Conservation (phyloP, 768 basidiomycete genomes). For the Tulasnella sp. region DNA sequence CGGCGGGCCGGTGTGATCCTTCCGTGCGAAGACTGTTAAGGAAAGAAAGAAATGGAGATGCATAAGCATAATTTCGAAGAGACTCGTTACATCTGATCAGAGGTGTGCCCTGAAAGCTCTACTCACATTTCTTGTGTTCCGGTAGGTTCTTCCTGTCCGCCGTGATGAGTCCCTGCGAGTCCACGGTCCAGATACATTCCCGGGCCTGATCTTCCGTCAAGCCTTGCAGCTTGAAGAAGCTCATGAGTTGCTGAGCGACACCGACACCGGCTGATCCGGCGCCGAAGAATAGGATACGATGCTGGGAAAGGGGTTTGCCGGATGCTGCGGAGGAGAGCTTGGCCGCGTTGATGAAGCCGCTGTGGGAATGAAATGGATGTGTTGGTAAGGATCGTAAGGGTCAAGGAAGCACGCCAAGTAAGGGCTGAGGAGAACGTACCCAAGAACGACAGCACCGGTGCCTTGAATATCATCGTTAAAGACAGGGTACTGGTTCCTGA, state of each 20-base stretch:
- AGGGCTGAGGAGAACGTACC: neutral
- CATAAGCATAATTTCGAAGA: too few relatives aligned
- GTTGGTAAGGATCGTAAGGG: neutral
- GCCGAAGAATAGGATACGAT: constrained; percentile 85
- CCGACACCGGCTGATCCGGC: constrained; percentile 89
- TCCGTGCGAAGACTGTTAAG: constrained; percentile 60
- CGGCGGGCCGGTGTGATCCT: constrained; percentile 66
- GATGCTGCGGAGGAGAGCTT: constrained; percentile 60
- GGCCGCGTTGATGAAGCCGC: constrained; percentile 79
- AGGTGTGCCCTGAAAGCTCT: neutral
- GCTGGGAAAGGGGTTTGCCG: constrained; percentile 53
- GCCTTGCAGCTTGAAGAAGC: constrained; percentile 78
- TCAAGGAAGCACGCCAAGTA: neutral
- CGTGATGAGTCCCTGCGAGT: constrained; percentile 79
- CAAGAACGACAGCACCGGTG: constrained; percentile 81
- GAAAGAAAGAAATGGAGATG: neutral
- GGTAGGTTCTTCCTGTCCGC: constrained; percentile 62
- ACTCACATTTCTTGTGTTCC: constrained; percentile 71
- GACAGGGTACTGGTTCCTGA: constrained; percentile 60
- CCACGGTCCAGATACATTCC: constrained; percentile 66
- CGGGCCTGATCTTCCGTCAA: constrained; percentile 67
- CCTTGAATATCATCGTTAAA: constrained; percentile 92
- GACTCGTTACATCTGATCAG: neutral
- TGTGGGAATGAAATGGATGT: too few relatives aligned
- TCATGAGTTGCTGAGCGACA: constrained; percentile 77